Conservation (phyloP, 768 basidiomycete genomes). For the Pholiota conissans region DNA sequence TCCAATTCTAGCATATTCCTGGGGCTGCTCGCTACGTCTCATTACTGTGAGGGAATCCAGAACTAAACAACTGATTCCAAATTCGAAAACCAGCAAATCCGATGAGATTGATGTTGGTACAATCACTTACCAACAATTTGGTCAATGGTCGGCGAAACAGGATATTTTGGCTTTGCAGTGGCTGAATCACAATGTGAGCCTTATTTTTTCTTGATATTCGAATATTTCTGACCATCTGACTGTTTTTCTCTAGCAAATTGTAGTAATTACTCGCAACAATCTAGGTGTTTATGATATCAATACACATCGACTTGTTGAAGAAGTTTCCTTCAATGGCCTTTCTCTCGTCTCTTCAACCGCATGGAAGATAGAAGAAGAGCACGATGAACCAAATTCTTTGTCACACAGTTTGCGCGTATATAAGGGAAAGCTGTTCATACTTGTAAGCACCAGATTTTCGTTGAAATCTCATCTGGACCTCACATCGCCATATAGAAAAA, state of each 20-base stretch:
- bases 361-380: too few species aligned
- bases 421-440: conserved; percentile 87
- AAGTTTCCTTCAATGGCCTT: conserved; percentile 55
- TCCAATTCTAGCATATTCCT: conserved; percentile 82
- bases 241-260: conserved; percentile 57
- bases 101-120: conserved; percentile 62
- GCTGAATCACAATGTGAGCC: conserved; percentile 85
- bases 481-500: conserved; percentile 46
- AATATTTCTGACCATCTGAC: conserved; percentile 10
- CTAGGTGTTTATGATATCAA: conserved; percentile 74
- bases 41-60: conserved; percentile 65
- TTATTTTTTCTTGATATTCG: conserved; percentile 18
- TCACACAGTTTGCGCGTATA: conserved; percentile 77
- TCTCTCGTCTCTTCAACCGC: conserved; percentile 33
- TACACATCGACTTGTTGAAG: conserved; percentile 59
- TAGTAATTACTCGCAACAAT: conserved; percentile 53
- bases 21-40: conserved; percentile 71
- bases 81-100: conserved; percentile 59
- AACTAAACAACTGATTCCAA: conserved; percentile 47
- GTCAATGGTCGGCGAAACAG: conserved; percentile 59
- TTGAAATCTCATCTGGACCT: conserved; percentile 5
- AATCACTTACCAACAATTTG: conserved; percentile 61
- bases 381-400: conserved; percentile 43
- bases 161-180: conserved; percentile 79
- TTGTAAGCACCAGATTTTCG: conserved; percentile 55